Base-by-base conservation (phyloP, 2,329 filamentous ascomycete genomes). In the Hypoxylon rubiginosum region DNA sequence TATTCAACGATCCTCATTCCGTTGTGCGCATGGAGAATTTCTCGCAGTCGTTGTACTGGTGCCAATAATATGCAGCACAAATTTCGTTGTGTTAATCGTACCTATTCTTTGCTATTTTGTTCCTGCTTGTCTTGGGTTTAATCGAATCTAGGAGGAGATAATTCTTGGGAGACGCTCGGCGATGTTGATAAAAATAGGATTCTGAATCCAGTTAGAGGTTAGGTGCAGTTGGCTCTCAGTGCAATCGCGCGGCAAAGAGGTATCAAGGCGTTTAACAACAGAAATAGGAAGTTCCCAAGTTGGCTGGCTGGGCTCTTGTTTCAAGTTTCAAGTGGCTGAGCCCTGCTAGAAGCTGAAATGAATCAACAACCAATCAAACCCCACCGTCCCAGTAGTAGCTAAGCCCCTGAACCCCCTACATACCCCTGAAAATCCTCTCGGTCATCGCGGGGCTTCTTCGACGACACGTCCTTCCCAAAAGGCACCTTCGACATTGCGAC, bases 191-290 rank as follows among this genome's bases (percentile, higher is more conserved):
- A 63, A 63, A 63, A 63, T 63, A 58, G 54, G 17, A 34, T 19
- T 19, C 4, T 51, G 6, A 36, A 34, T 36, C 19, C 41, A 17
- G 19, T 8, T 19, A 50, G 13, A 13, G 15, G 15, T 32, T 17
- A 32, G 4, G n/a, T 58, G 39, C 52, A 34, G 60, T 17, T 11
- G 39, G 9, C n/a, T 6, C n/a, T 49, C 55, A 32, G 19, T 19
- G 19, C 21, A 64, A 45, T 68, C 66, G 66, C 66, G 66, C 66
- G 63, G 59, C 45, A 68, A 66, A 57, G 24, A 52, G 15, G 26
- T 24, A 36, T 55, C 28, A 28, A 50, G 48, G 61, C 57, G 65
- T 64, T 36, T 68, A 62, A 56, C 1, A 36, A 51, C 50, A 45
- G 46, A 65, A 65, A 48, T 48, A 67, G 64, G 58, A 56, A 59